Evolutionary conservation across 1,139 yeast species (phyloP), one percentile per base, ranked within the genome.

Genomic region (Dujonia santamariae): DNA sequence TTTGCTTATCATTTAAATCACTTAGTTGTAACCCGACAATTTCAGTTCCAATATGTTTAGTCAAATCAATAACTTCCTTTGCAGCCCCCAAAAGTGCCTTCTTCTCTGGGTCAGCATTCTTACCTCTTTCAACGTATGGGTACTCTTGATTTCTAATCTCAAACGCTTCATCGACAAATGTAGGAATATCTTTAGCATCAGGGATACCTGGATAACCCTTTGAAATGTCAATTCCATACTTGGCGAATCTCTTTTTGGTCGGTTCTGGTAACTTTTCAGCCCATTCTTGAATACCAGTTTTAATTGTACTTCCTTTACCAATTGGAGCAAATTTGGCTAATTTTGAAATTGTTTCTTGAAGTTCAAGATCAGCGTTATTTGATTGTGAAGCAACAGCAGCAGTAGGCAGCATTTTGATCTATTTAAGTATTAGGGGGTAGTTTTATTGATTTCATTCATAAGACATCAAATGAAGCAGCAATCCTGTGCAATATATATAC

Each of bases 1-100:
- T 66, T 44, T 75, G 81, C 45, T 74, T 50, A 43, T 73, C 73
- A 36, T 50, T 61, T 42, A 76, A 61, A 22, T 73, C 75, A 13
- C 56, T 52, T 37, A 75, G 54, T 50, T 76, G 80, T 36, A 75
- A 51, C 2, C 79, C 80, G 33, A 71, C 68, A 46, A 77, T 62
- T 47, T 75, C 80, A n/a, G 79, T 73, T 39, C 81, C 81, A 39
- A 73, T 55, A 39, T 69, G 65, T 39, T 66, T 68, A 31, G 78
- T 70, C 43, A 72, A 56, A 39, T 74, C 43, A 27, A 45, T 61
- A 14, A 74, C 77, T 46, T 72, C 72, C 37, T 54, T 63, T 15
- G 76, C 79, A 36, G 77, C 78, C n/a, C 70, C 66, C 30, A 74
- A 60, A 30, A 74, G 50, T 4, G 75, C 72, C 49, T 67, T 72